These are phyloP conservation scores for Echinochloa phyllopogon DNA, from an alignment of 176 grass and related monocot species.

Conservation along the genomic window DNA sequence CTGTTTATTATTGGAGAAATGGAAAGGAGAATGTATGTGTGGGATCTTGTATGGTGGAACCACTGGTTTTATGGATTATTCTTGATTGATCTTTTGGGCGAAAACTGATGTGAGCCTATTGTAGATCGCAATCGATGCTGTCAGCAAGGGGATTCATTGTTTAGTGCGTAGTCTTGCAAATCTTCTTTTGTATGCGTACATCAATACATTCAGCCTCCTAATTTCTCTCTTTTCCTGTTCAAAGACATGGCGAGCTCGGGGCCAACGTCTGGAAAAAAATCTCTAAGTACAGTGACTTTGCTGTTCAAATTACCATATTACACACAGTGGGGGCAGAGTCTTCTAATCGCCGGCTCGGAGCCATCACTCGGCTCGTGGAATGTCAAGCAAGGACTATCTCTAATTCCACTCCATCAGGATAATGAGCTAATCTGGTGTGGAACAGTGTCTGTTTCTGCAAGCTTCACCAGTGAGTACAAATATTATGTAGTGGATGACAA, in stretches of 20 bases:
- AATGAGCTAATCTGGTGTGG: constrained; percentile 80
- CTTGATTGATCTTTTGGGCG: neutral
- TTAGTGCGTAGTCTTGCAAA: neutral
- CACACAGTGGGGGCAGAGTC: constrained; percentile 86
- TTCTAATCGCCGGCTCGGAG: constrained; percentile 76
- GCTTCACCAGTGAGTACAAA: constrained; percentile 69
- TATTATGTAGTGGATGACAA: constrained; percentile 87
- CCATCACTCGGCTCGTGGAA: constrained; percentile 78
- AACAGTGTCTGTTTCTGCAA: constrained; percentile 47
- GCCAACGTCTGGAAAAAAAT: constrained; percentile 52
- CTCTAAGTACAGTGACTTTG: constrained; percentile 53
- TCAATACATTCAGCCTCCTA: constrained; percentile 15
- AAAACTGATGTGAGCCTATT: neutral
- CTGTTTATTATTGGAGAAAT: constrained; percentile 8
- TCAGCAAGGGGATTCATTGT: constrained; percentile 16
- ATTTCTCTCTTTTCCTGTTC: neutral
- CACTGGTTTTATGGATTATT: constrained; percentile 9
- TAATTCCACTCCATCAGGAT: constrained; percentile 69
- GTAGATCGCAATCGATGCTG: neutral
- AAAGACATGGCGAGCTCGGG: constrained; percentile 51
- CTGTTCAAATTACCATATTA: constrained; percentile 88
- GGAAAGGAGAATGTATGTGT: neutral
- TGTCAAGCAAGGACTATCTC: constrained; percentile 74
- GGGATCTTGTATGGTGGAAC: constrained; percentile 6
- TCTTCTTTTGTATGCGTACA: neutral